These are phyloP conservation scores for Pseudoscleropodium purum DNA, from an alignment of 225 moss, liverwort and hornwort genomes.

Conservation along the genomic window DNA sequence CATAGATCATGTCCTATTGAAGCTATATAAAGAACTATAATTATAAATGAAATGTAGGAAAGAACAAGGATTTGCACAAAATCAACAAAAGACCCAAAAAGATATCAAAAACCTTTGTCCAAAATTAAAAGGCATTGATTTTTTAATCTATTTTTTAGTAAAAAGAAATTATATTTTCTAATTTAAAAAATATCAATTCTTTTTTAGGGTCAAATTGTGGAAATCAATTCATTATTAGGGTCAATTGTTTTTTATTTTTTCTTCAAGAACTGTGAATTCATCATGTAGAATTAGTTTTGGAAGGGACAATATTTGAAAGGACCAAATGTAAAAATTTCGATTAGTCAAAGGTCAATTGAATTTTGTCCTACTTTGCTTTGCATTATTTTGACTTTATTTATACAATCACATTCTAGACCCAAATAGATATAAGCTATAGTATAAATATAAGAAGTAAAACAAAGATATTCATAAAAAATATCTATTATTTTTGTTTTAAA, in stretches of 20 bases:
- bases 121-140: not conserved
- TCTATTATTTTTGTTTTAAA: not conserved
- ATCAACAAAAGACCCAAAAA: not conserved
- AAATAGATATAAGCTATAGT: not conserved
- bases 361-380: not conserved
- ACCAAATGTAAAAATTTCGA: not conserved
- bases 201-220: no score
- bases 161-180: not conserved
- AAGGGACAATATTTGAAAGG: not conserved
- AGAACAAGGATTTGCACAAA: not conserved
- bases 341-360: not conserved
- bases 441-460: no score
- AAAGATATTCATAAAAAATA: not conserved
- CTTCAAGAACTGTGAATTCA: not conserved
- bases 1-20: not conserved
- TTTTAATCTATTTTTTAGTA: not conserved
- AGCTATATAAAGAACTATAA: no score
- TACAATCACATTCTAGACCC: no score
- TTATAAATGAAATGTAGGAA: not conserved
- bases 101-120: not conserved
- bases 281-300: not conserved
- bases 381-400: not conserved
- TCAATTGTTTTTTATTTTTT: not conserved
- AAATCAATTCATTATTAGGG: not conserved
- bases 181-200: no score